Conservation (phyloP, 2,329 filamentous ascomycete species). For the Neoarthrinium moseri region DNA sequence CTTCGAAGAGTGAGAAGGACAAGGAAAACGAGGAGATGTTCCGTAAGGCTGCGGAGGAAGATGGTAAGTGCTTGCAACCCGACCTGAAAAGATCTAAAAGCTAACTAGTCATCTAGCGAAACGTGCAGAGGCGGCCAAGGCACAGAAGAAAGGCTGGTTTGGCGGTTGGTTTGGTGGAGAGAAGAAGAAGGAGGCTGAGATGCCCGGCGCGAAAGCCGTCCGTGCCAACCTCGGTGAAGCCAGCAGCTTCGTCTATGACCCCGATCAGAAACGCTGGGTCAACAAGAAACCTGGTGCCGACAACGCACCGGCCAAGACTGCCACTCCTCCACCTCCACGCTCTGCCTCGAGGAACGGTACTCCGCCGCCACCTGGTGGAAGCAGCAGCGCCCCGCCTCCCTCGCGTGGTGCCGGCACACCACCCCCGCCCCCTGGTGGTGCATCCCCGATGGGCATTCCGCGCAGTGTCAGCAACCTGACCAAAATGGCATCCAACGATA, state of each 20-base stretch:
- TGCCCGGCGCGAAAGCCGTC: constrained; percentile 61
- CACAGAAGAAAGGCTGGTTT: constrained; percentile 70
- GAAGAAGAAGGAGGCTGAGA: constrained; percentile 58
- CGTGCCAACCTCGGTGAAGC: constrained; percentile 92
- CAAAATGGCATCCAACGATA: constrained; percentile 35
- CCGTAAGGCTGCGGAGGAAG: constrained; percentile 76
- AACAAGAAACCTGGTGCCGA: constrained; percentile 86
- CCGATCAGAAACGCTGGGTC: constrained; percentile 95
- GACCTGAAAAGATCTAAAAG: constrained; percentile 10
- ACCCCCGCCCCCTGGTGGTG: constrained; percentile 17
- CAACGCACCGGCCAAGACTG: constrained; percentile 55
- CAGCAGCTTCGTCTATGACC: constrained; percentile 90
- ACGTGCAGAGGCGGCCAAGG: constrained; percentile 52
- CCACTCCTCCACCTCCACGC: constrained; percentile 78
- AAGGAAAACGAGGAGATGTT: constrained; percentile 83
- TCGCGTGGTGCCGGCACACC: constrained; percentile 14
- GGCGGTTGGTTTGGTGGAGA: constrained; percentile 82
- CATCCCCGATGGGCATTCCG: constrained; percentile 20
- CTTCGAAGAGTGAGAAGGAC: constrained; percentile 64
- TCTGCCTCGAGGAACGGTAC: constrained; percentile 51
- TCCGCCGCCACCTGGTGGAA: constrained; percentile 47
- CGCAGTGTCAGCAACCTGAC: constrained; percentile 25
- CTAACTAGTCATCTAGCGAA: constrained; percentile 47
- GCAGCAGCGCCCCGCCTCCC: constrained; percentile 24
- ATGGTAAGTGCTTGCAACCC: constrained; percentile 48